These are phyloP conservation scores for Puccinia hordei DNA, from an alignment of 1,284 basidiomycete genomes.

Conservation along the genomic window DNA sequence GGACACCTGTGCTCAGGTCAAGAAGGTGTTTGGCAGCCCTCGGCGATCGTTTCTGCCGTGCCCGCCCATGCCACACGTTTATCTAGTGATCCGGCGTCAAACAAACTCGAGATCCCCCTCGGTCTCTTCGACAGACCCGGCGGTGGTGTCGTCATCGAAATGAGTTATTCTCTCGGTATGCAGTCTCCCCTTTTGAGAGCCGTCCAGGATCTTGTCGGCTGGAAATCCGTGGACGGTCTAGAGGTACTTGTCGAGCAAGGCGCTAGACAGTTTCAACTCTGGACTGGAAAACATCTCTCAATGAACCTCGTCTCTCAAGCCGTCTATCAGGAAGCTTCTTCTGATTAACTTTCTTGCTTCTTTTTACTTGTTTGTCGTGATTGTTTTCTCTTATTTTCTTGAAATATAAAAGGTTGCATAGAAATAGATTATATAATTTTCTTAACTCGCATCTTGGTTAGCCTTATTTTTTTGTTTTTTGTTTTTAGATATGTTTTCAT, in stretches of 20 bases:
- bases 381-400: not conserved
- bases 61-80: conserved; percentile 51
- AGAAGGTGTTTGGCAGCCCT: conserved; percentile 68
- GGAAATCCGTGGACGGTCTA: conserved; percentile 74
- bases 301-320: conserved; percentile 42
- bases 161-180: conserved; percentile 80
- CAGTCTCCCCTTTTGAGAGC: conserved; percentile 70
- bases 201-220: conserved; percentile 61
- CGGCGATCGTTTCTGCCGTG: conserved; percentile 78
- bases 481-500: too few relatives aligned
- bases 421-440: not conserved
- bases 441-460: not conserved
- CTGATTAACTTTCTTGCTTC: not conserved
- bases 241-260: conserved; percentile 85
- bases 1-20: conserved; percentile 64
- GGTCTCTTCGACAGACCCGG: conserved; percentile 60
- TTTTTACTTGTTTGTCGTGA: not conserved
- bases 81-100: conserved; percentile 57
- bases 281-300: conserved; percentile 65
- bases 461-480: not conserved
- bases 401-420: not conserved
- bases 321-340: conserved; percentile 41
- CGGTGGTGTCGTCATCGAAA: conserved; percentile 77
- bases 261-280: conserved; percentile 77
- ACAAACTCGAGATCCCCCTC: conserved; percentile 61